phyloP scores from a whole-genome alignment of 2,329 filamentous ascomycete genomes.

The Arthroderma sp. region DNA sequence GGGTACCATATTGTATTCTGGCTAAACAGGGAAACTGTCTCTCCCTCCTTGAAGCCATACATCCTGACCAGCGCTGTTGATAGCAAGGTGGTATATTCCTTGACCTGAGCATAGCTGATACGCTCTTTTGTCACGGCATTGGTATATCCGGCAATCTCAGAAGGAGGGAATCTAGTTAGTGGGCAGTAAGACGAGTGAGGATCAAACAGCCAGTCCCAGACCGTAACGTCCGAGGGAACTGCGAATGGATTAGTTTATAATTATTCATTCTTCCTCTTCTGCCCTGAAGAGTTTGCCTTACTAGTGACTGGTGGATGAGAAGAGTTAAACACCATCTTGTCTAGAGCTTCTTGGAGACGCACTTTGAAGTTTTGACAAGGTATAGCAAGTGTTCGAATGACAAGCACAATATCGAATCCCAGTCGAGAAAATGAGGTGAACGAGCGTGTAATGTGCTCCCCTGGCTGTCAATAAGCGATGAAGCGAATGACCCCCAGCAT shows the following conservation, averaged over 20 bases:
- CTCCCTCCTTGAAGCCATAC: constrained; percentile 40
- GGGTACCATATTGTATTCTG: constrained; percentile 57
- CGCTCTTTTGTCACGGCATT: constrained; percentile 48
- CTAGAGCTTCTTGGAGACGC: no score
- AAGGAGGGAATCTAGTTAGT: constrained; percentile 25
- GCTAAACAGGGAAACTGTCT: constrained; percentile 49
- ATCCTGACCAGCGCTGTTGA: constrained; percentile 47
- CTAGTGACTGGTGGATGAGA: constrained; percentile 4
- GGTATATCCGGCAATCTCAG: constrained; percentile 39
- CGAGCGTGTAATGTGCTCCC: no score
- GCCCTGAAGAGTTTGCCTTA: background rate
- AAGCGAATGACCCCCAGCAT: no score
- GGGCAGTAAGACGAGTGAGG: constrained; percentile 32
- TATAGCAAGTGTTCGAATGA: no score
- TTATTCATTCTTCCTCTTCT: background rate
- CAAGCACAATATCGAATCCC: no score
- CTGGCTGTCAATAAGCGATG: no score
- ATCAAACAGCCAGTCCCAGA: constrained; percentile 52
- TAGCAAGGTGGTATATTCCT: constrained; percentile 43
- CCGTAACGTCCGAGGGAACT: constrained; percentile 43
- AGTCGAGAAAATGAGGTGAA: no score
- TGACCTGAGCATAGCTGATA: constrained; percentile 46
- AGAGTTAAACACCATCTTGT: constrained; percentile 6
- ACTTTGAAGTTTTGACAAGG: no score
- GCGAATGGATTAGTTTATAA: background rate